Evolutionary conservation across 495 filamentous ascomycete genomes (phyloP), one percentile per base, ranked within the genome.

Genomic region (Hypomontagnella monticulosa): DNA sequence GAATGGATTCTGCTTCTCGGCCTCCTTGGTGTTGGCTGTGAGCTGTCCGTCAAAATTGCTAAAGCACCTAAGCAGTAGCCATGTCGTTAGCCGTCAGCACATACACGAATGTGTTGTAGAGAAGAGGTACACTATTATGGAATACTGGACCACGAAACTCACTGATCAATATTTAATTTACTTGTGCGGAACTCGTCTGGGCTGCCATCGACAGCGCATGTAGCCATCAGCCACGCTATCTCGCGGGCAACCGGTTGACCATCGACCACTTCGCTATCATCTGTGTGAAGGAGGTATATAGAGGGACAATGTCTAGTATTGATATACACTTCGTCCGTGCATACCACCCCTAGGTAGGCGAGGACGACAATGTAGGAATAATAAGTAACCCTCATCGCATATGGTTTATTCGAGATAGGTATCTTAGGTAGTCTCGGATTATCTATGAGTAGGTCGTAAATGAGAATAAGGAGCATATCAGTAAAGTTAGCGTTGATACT

Each of bases 131-230:
- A n/a, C n/a, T n/a, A n/a, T n/a, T n/a, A n/a, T n/a, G 2, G 36
- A 9, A n/a, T 2, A 12, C 5, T 14, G 14, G 12, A 12, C 15
- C 10, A n/a, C 15, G 8, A 0, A 14, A 44, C 57, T 44, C 20
- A 61, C 57, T 44, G 18, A 27, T 52, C 57, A 2, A 61, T 47
- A 27, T 61, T 11, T 9, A 61, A 2, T 9, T 27, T 61, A 15
- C 37, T 61, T 4, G 48, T 52, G 27, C 27, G 37, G 38, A 43
- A 52, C 10, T 61, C 46, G 40, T 15, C 15, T 10, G 27, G 6
- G 38, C n/a, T 20, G 8, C 27, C 27, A 3, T 9, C 27, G 7
- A 16, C 23, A n/a, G 19, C 43, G 23, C 52, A 55, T 0, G 52
- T 55, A 34, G 52, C 52, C 0, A 43, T 27, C 9, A 50, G 47